phyloP scores from a whole-genome alignment of 2,329 filamentous ascomycete species.

The Cryphonectria nitschkei region DNA sequence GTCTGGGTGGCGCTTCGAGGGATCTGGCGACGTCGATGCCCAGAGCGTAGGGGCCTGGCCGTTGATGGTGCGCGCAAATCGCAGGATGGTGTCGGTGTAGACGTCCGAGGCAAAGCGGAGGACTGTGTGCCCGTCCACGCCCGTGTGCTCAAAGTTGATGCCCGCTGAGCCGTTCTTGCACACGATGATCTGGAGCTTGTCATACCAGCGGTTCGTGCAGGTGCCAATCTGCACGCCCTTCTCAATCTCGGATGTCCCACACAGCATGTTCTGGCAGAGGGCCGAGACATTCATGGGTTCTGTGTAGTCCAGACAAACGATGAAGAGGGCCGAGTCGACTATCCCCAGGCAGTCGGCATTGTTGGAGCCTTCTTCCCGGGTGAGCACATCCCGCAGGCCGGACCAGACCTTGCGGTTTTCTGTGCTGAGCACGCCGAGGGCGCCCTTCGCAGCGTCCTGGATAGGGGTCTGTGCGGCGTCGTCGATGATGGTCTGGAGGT shows the following conservation, averaged over 20 bases:
- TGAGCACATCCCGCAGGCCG: constrained; percentile 83
- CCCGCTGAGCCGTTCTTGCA: constrained; percentile 98
- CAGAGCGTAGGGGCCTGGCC: constrained; percentile 89
- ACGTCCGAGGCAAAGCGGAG: constrained; percentile 94
- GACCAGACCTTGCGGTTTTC: constrained; percentile 98
- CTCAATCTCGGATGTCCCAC: constrained; percentile 88
- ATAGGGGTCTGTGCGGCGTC: constrained; percentile 90
- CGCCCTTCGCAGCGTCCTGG: constrained; percentile 92
- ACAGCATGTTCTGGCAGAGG: constrained; percentile 98
- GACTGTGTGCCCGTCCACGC: constrained; percentile 96
- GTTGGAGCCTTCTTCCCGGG: constrained; percentile 83
- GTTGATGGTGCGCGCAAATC: constrained; percentile 94
- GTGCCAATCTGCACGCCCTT: constrained; percentile 95
- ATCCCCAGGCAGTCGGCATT: constrained; percentile 96
- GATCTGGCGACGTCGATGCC: constrained; percentile 88
- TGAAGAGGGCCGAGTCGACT: constrained; percentile 90
- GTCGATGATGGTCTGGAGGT: constrained; percentile 88
- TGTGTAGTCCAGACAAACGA: constrained; percentile 90
- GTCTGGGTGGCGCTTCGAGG: constrained; percentile 85
- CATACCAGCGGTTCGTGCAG: constrained; percentile 98
- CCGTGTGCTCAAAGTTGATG: constrained; percentile 99
- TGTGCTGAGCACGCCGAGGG: constrained; percentile 89
- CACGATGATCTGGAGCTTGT: constrained; percentile 98
- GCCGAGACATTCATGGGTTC: constrained; percentile 80
- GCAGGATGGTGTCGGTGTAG: constrained; percentile 96